These are phyloP conservation scores for Fusarium temperatum DNA, from an alignment of 2,329 filamentous ascomycete genomes.

Conservation along the genomic window DNA sequence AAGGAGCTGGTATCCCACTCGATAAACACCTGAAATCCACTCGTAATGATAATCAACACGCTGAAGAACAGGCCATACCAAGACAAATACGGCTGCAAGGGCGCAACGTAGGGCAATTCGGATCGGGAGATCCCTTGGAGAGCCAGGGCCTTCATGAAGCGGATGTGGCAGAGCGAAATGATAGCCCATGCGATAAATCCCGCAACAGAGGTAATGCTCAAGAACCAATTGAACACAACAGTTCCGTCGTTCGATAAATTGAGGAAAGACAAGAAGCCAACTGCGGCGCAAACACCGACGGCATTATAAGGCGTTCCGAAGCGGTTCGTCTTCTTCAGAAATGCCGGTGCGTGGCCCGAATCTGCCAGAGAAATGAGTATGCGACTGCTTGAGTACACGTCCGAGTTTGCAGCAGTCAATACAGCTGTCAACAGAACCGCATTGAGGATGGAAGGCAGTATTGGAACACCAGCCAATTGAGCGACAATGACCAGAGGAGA, in stretches of 20 bases:
- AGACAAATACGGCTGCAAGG: slow-evolving; percentile 68
- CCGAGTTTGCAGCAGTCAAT: slow-evolving; percentile 68
- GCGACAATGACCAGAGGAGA: slow-evolving; percentile 75
- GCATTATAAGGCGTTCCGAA: slow-evolving; percentile 67
- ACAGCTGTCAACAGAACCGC: slow-evolving; percentile 73
- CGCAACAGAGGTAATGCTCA: slow-evolving; percentile 72
- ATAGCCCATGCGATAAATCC: slow-evolving; percentile 69
- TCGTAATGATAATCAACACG: slow-evolving; percentile 26
- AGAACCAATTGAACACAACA: slow-evolving; percentile 75
- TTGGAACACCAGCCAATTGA: slow-evolving; percentile 68
- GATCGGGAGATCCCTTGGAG: slow-evolving; percentile 55
- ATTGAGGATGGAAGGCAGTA: slow-evolving; percentile 73
- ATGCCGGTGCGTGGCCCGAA: slow-evolving; percentile 69
- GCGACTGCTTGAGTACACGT: slow-evolving; percentile 73
- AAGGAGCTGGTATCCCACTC: slow-evolving; percentile 27
- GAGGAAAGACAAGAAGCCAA: slow-evolving; percentile 75
- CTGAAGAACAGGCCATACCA: slow-evolving; percentile 31
- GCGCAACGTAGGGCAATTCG: slow-evolving; percentile 60
- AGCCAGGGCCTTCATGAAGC: slow-evolving; percentile 65
- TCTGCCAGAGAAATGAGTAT: slow-evolving; percentile 74
- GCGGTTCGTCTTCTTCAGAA: slow-evolving; percentile 68
- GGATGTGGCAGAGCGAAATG: slow-evolving; percentile 65
- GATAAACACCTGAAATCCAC: slow-evolving; percentile 32
- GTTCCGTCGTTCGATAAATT: slow-evolving; percentile 71
- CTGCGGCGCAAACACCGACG: slow-evolving; percentile 61